Evolutionary conservation across 352 stramenopile species (phyloP).

Genomic region (Globisporangium acanthophoron): DNA sequence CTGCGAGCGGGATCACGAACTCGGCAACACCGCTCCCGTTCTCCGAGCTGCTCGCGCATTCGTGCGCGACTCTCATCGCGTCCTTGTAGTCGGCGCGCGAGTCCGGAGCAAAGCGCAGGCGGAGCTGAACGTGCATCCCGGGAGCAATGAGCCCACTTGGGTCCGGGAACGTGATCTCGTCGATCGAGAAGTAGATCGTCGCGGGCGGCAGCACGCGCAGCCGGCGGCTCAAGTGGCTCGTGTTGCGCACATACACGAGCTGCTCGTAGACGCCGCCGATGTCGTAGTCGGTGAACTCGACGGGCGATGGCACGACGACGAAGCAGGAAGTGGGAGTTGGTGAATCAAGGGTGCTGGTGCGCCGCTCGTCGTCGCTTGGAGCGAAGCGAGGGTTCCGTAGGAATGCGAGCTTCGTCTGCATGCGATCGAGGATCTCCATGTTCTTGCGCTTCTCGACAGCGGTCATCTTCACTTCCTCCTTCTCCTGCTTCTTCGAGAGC

Average conservation of each 20-base stretch:
- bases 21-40: conserved; percentile 1
- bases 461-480: conserved; percentile 25
- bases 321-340: conserved; percentile 21
- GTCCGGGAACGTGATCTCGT: conserved; percentile 44
- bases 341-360: not conserved
- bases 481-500: not conserved
- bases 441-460: conserved; percentile 55
- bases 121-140: conserved; percentile 60
- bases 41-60: conserved; percentile 21
- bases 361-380: not conserved
- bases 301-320: conserved; percentile 39
- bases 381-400: conserved; percentile 56
- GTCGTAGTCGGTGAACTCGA: conserved; percentile 69
- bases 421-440: conserved; percentile 57
- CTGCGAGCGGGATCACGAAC: conserved; percentile 40
- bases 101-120: conserved; percentile 59
- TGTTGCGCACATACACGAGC: conserved; percentile 57
- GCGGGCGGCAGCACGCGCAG: conserved; percentile 55
- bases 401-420: conserved; percentile 80
- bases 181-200: conserved; percentile 62
- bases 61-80: conserved; percentile 44
- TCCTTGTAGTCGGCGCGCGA: conserved; percentile 76
- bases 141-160: conserved; percentile 56
- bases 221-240: conserved; percentile 40
- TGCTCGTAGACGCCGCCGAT: conserved; percentile 76